A percentile compares a stretch with the other conserved stretches of the same genome.
phyloP scores from a whole-genome alignment of 768 basidiomycete species.

The Russula dissimulans region DNA sequence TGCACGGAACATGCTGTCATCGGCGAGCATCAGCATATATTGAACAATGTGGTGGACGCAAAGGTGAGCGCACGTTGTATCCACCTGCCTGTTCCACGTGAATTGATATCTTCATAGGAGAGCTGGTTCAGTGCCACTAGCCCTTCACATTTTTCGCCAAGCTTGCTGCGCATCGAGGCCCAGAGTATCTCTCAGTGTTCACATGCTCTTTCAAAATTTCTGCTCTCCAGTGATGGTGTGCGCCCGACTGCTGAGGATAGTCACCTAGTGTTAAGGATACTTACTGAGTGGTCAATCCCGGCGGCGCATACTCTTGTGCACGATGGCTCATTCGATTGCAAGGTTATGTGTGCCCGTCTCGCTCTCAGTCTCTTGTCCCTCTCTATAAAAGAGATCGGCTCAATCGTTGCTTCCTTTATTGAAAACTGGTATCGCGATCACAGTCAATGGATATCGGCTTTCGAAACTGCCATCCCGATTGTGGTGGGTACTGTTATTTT shows the following conservation, averaged over 20 bases:
- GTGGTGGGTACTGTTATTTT: background rate
- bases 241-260: conserved; percentile 22
- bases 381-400: conserved; percentile 6
- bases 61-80: background rate
- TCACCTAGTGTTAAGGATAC: conserved; percentile 28
- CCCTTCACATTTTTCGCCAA: conserved; percentile 30
- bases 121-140: conserved; percentile 15
- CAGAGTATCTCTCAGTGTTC: conserved; percentile 38
- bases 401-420: conserved; percentile 20
- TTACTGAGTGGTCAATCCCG: conserved; percentile 41
- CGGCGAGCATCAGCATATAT: background rate
- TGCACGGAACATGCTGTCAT: conserved; percentile 44
- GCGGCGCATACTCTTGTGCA: conserved; percentile 36
- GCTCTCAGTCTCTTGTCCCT: conserved; percentile 34
- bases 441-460: conserved; percentile 8
- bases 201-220: conserved; percentile 26
- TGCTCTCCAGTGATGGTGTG: conserved; percentile 22
- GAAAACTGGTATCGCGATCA: conserved; percentile 27
- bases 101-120: conserved; percentile 1
- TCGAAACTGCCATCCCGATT: conserved; percentile 15
- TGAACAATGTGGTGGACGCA: background rate
- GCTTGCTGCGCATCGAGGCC: conserved; percentile 38
- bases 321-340: conserved; percentile 28
- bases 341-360: conserved; percentile 34
- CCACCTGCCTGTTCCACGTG: background rate